phyloP scores from a whole-genome alignment of 202 grass and related monocot species.

The Eragrostis tef region DNA sequence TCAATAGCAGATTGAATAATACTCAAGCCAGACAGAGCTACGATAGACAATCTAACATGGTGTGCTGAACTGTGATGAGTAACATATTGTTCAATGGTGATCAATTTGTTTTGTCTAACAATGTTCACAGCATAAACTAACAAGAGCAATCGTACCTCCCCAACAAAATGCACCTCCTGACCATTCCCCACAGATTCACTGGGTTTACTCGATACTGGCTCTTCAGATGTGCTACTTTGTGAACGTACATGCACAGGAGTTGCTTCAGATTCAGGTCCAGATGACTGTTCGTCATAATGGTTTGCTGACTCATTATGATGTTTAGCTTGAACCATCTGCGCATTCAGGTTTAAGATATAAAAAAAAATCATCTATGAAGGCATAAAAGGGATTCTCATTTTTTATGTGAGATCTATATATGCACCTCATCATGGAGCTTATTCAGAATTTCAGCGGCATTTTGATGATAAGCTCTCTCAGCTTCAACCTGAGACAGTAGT shows the following conservation, averaged over 20 bases:
- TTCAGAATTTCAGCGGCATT: conserved; percentile 85
- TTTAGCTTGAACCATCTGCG: conserved; percentile 73
- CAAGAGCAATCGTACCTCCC: conserved; percentile 67
- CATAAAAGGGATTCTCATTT: conserved; percentile 11
- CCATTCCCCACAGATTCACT: conserved; percentile 58
- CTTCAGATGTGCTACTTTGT: conserved; percentile 53
- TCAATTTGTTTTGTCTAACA: background rate
- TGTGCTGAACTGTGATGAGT: background rate
- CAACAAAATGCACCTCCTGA: conserved; percentile 68
- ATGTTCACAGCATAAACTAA: conserved; percentile 7
- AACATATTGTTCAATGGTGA: conserved; percentile 13
- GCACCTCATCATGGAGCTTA: conserved; percentile 90
- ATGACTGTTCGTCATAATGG: conserved; percentile 51
- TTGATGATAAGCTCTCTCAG: conserved; percentile 92
- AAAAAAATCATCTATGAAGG: conserved; percentile 4
- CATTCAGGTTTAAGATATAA: conserved; percentile 39
- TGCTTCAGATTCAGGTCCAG: conserved; percentile 55
- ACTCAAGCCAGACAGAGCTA: background rate
- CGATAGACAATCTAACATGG: conserved; percentile 19
- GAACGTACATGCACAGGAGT: conserved; percentile 45
- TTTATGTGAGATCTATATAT: conserved; percentile 33
- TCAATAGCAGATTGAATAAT: background rate
- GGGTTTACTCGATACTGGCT: conserved; percentile 52
- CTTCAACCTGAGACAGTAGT: conserved; percentile 72
- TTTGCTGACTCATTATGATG: conserved; percentile 60